Percentiles rank a stretch among this genome's conserved stretches.
phyloP scores from a whole-genome alignment of 768 basidiomycete genomes.

The Aureoboletus auriporus region DNA sequence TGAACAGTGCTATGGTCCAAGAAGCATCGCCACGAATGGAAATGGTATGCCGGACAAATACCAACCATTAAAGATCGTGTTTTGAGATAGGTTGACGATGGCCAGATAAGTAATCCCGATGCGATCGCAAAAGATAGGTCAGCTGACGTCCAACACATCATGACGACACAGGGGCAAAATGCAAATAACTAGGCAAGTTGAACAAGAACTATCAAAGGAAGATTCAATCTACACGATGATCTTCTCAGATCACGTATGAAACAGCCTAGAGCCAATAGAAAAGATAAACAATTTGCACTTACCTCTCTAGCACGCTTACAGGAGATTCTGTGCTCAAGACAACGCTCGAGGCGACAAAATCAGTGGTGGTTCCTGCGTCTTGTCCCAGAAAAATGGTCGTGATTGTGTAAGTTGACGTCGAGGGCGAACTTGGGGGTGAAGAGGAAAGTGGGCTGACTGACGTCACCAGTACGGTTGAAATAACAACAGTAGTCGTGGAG shows the following conservation, averaged over 20 bases:
- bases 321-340: conserved; percentile 22
- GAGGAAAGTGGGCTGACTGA: neutral
- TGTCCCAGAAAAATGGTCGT: conserved; percentile 15
- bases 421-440: neutral
- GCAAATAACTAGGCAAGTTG: conserved; percentile 1
- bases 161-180: conserved; percentile 18
- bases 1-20: conserved; percentile 5
- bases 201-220: conserved; percentile 2
- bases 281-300: conserved; percentile 3
- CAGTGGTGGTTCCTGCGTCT: conserved; percentile 10
- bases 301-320: conserved; percentile 10
- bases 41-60: conserved; percentile 1
- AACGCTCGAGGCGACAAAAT: conserved; percentile 16
- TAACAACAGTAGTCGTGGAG: conserved; percentile 12
- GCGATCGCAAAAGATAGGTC: conserved; percentile 17
- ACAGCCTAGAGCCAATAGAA: neutral
- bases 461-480: conserved; percentile 12
- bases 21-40: conserved; percentile 3
- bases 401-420: conserved; percentile 18
- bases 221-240: conserved; percentile 6
- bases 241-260: conserved; percentile 8
- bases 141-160: conserved; percentile 12
- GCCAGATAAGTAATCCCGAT: conserved; percentile 8
- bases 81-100: conserved; percentile 1
- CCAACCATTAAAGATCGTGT: conserved; percentile 3